Evolutionary conservation across 331 rosid species (phyloP).

Genomic region (Pyracantha coccinea): DNA sequence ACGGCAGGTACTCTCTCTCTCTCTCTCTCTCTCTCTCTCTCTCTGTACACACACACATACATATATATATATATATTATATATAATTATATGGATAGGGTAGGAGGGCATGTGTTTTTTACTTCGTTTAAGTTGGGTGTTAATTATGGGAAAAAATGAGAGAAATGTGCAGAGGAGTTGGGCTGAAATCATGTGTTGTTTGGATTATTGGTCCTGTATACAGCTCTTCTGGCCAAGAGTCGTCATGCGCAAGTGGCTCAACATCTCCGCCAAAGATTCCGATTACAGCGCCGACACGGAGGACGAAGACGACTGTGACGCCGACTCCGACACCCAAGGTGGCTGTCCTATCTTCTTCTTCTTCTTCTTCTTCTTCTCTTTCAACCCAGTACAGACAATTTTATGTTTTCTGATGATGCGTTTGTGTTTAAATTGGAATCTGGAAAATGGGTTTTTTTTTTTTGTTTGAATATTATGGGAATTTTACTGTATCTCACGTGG

Average conservation of each 20-base stretch:
- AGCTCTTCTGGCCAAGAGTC: constrained; percentile 73
- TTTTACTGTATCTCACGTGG: background rate
- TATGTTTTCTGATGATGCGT: background rate
- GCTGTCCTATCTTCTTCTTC: background rate
- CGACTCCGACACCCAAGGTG: constrained; percentile 54
- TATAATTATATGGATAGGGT: background rate
- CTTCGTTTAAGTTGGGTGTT: background rate
- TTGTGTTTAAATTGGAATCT: background rate
- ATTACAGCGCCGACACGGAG: constrained; percentile 69
- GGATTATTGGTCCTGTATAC: constrained; percentile 52
- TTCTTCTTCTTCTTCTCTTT: too few relatives aligned
- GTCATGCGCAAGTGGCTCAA: constrained; percentile 84
- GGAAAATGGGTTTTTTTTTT: background rate
- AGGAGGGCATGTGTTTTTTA: background rate
- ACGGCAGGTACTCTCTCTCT: constrained; percentile 11
- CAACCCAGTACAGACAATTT: background rate
- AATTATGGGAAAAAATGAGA: constrained; percentile 32
- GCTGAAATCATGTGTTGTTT: constrained; percentile 58
- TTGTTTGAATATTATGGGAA: background rate
- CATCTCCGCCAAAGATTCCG: constrained; percentile 51
- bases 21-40: background rate
- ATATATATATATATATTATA: background rate
- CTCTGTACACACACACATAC: too few relatives aligned
- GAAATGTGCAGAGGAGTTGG: constrained; percentile 40
- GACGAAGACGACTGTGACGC: constrained; percentile 33